Base-by-base conservation (phyloP, 192 early-diverging fungal genomes). In the Backusella macrospora region DNA sequence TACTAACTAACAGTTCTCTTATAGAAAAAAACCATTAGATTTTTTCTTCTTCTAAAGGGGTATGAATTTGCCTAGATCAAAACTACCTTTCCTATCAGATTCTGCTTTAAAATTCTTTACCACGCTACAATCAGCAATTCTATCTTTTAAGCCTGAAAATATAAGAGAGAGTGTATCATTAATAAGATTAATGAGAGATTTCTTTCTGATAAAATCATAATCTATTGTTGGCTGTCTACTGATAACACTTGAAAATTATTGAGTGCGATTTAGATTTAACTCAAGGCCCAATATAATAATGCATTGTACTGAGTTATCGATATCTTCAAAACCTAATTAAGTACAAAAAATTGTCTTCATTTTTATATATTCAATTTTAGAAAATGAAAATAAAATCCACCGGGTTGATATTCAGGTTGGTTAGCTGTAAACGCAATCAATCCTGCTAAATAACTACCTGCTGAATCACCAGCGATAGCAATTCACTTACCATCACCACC, bases 401-500 rank as follows among this genome's bases (percentile, higher is more conserved):
- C 67, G 26, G 65, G 65, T 59, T 74, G 73, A 48, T 74, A 74
- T n/a, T 48, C 37, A 21, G 65, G 37, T 66, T 74, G 38, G 10
- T 74, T 74, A 26, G 65, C 39, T 12, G 73, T 74, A 38, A 63
- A 59, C 2, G 65, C 64, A 16, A 66, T 26, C 73, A 74, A 68
- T 21, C 40, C 42, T 16, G 66, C 73, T 16, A 74, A 59, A 59
- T 74, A 65, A 6, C 73, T 65, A 43, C 73, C 73, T 16, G 73
- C 45, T 42, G 73, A 74, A 55, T 74, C 73, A 37, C 73, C 89
- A 14, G 83, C 74, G 43, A 92, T 78, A 14, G 86, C 85, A 63
- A 93, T 84, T 43, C 87, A 90, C 16, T 79, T 66, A 5, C 88
- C 83, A 74, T 93, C 85, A 5, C 92, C 92, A 46, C 90, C 90